Evolutionary conservation across 768 basidiomycete genomes (phyloP), one percentile per base, ranked within the genome.

Genomic region (Calocybe cyanea): DNA sequence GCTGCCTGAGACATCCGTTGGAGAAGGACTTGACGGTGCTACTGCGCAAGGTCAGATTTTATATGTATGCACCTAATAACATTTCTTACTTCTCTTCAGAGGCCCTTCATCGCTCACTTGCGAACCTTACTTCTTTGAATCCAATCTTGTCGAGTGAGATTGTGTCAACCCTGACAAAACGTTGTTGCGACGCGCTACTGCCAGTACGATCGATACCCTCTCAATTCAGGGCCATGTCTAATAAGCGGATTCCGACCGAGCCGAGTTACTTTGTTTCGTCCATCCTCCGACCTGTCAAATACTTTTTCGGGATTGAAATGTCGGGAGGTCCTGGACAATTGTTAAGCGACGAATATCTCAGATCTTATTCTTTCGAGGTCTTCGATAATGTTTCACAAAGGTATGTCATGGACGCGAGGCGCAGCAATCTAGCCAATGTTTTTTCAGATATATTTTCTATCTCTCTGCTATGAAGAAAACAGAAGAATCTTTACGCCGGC

Each of bases 401-500:
- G 83, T 85, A 53, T 46, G 62, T 45, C 24, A n/a, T 25, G 13
- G 34, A 6, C 37, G 14, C 35, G 33, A 18, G 4, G 46, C 38
- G 23, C 5, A 15, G 36, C 21, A 48, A 31, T 30, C 40, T 32
- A 20, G 28, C 3, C 34, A 17, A 38, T 24, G 40, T 17, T 46
- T 21, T 48, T 31, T 21, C 46, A 92, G 91, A 57, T 96, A 95
- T 62, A 80, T 85, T 10, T 75, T 77, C 45, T 86, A 90, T 58
- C 72, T 98, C 18, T 73, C 81, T 8, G 78, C 81, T 0, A 92
- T 94, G 78, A 88, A 83, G 63, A 95, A 95, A 71, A 91, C 91
- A 7, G 92, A 97, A 52, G 92, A 93, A 59, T 86, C 90, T 9
- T 68, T 98, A 19, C 75, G 85, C 31, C 78, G 88, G 30, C 73